Base-by-base conservation (phyloP, 2,329 filamentous ascomycete genomes). In the Bipolaris sorokiniana region DNA sequence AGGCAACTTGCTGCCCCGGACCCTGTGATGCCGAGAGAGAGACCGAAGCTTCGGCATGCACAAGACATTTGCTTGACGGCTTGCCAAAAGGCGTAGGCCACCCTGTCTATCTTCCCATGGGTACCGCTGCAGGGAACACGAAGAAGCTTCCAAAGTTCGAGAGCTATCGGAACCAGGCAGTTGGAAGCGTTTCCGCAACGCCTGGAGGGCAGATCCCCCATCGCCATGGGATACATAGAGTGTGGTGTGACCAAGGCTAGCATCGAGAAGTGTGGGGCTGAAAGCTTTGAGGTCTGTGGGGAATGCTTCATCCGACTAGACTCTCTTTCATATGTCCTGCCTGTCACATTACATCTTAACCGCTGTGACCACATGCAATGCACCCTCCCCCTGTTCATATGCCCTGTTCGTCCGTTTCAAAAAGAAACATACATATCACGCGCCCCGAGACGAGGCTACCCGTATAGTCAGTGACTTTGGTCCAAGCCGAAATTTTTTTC, bases 61-160 rank as follows among this genome's bases (percentile, higher is more conserved):
- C 16, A 46, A 54, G 38, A 55, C 34, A 48, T 52, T 52, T 45
- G 53, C 53, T 56, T 59, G 28, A 16, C 57, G 57, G 57, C 34
- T 49, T 59, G 40, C 57, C 45, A 22, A 47, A 56, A 56, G 42
- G 48, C 52, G 56, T 56, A 59, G 37, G 47, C 20, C 52, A 36
- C 46, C 28, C 26, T 36, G 33, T 31, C 23, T 13, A 28, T 49
- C 45, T 6, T 44, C 11, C 28, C 15, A 9, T 15, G 15, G 18
- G 36, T 28, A 23, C 34, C 22, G 36, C 11, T 36, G 18, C 36
- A 38, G 22, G 20, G 20, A 15, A 51, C 2, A 42, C 15, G 20
- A 1, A 22, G 33, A 40, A 18, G 53, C 38, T 26, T 46, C 53
- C 23, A 56, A 56, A 20, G 13, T 18, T 37, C 53, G 20, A 50